These are phyloP conservation scores for Linum lewisii DNA, from an alignment of 345 rosid species.

Conservation along the genomic window DNA sequence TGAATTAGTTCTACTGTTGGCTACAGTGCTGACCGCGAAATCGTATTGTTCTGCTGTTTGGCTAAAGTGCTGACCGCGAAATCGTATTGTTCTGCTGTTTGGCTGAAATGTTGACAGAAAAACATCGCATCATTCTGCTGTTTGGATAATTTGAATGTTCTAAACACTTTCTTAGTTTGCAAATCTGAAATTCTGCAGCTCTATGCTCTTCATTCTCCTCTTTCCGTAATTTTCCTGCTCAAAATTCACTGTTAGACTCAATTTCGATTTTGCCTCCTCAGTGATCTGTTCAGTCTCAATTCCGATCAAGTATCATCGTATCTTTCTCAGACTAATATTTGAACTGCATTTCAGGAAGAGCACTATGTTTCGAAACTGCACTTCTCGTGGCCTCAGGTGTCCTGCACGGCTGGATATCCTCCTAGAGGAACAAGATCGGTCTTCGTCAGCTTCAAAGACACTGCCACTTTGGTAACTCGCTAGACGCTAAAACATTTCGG, in stretches of 20 bases:
- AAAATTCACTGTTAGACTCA: no score
- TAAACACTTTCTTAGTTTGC: neutral
- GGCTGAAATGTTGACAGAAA: neutral
- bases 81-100: neutral
- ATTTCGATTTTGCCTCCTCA: no score
- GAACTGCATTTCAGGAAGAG: constrained; percentile 53
- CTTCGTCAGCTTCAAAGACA: constrained; percentile 56
- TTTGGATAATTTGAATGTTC: neutral
- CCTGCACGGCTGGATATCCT: constrained; percentile 60
- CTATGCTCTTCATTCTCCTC: no score
- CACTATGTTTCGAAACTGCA: constrained; percentile 72
- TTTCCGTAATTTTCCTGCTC: no score
- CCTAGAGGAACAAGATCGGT: constrained; percentile 62
- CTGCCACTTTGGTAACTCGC: constrained; percentile 34
- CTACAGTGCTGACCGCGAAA: no score
- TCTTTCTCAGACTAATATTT: neutral
- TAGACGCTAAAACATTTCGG: neutral
- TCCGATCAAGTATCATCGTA: neutral
- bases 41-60: neutral
- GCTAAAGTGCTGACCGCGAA: no score
- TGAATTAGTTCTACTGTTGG: no score
- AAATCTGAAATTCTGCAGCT: no score
- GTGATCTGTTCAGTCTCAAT: no score
- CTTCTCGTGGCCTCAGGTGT: constrained; percentile 77
- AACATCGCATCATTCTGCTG: neutral